phyloP scores from a whole-genome alignment of 345 rosid species.

The Xanthoceras sorbifolium region DNA sequence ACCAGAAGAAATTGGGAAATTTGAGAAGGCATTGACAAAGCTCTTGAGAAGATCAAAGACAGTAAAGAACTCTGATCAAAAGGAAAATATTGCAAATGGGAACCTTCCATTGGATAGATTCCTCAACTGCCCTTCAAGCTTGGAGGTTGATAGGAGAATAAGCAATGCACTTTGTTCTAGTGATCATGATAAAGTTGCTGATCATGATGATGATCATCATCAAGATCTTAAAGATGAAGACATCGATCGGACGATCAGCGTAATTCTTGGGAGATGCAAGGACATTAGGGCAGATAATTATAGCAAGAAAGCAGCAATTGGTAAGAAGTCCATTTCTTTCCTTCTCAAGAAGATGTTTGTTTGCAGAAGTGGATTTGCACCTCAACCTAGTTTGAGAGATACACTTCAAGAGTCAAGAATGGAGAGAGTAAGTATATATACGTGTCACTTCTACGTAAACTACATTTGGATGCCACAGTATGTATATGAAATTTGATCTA shows the following conservation, averaged over 20 bases:
- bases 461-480: too few relatives aligned
- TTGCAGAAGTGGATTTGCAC: constrained; percentile 68
- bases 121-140: constrained; percentile 95
- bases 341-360: constrained; percentile 87
- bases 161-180: constrained; percentile 43
- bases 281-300: constrained; percentile 68
- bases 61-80: constrained; percentile 37
- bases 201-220: constrained; percentile 6
- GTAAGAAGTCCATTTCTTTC: constrained; percentile 70
- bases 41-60: constrained; percentile 59
- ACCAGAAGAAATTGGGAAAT: constrained; percentile 79
- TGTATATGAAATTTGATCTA: background rate
- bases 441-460: background rate
- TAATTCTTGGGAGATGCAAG: constrained; percentile 86
- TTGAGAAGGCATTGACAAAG: constrained; percentile 78
- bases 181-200: constrained; percentile 34
- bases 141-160: constrained; percentile 81
- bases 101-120: constrained; percentile 88
- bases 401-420: constrained; percentile 83
- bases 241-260: constrained; percentile 84
- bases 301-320: constrained; percentile 48
- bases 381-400: constrained; percentile 72
- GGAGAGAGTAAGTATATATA: constrained; percentile 70
- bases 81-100: constrained; percentile 43
- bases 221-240: constrained; percentile 52